These are phyloP conservation scores for Dillenia suffruticosa DNA, from an alignment of 164 flowering plant genomes.

Conservation along the genomic window DNA sequence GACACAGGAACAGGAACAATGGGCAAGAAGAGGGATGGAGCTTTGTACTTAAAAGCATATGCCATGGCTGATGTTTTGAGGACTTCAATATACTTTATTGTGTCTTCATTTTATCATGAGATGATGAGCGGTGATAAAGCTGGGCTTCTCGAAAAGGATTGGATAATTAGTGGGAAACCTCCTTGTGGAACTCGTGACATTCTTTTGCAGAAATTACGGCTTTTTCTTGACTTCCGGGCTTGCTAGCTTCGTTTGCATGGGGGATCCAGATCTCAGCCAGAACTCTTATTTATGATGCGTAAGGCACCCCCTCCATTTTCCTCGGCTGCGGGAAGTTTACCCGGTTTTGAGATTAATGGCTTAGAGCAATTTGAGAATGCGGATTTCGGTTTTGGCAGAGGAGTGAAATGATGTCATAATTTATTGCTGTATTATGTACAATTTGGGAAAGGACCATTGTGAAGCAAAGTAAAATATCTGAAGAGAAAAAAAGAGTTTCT, in stretches of 20 bases:
- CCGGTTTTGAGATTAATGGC: too few relatives aligned
- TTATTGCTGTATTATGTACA: too few relatives aligned
- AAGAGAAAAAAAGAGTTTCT: too few relatives aligned
- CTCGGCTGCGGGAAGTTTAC: too few relatives aligned
- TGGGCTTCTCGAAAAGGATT: constrained; percentile 70
- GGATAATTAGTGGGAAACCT: constrained; percentile 60
- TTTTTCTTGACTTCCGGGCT: constrained; percentile 69
- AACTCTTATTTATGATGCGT: too few relatives aligned
- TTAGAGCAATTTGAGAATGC: too few relatives aligned
- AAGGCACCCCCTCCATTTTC: too few relatives aligned
- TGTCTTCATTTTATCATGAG: constrained; percentile 70
- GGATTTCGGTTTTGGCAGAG: too few relatives aligned
- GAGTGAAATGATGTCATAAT: too few relatives aligned
- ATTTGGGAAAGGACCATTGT: too few relatives aligned
- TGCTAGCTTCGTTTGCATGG: constrained; percentile 18
- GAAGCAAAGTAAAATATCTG: too few relatives aligned
- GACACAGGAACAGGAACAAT: constrained; percentile 24
- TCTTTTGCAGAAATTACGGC: constrained; percentile 60
- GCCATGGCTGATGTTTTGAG: constrained; percentile 74
- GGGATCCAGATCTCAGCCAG: too few relatives aligned
- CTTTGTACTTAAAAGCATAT: constrained; percentile 60
- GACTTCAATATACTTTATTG: constrained; percentile 65
- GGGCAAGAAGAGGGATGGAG: constrained; percentile 50
- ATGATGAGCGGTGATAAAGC: constrained; percentile 57
- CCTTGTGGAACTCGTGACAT: constrained; percentile 62